Base-by-base conservation (phyloP, 2,329 filamentous ascomycete genomes). In the Talaromyces funiculosus region DNA sequence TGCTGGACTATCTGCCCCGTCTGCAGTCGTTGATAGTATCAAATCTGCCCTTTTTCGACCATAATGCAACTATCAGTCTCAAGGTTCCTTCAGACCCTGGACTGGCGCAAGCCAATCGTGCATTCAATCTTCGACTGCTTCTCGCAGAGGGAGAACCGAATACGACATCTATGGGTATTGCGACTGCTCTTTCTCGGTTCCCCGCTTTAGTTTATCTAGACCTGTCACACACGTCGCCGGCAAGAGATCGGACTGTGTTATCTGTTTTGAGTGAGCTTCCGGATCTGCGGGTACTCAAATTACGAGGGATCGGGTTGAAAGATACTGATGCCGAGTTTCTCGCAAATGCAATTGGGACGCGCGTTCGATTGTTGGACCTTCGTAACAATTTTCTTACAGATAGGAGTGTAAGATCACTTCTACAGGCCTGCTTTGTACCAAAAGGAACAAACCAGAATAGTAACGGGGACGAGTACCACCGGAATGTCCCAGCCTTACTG, bases 1-100 rank as follows among this genome's bases (percentile, higher is more conserved):
- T 86, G 4, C 75, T 86, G 22, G 82, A 84, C 58, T 78, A 76
- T 57, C 73, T 87, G 20, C 84, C 84, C 2, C 79, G 80, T 57
- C 72, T 87, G 16, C 84, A 86, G 65, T 84, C 81, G 1, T 71
- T 87, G 53, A 78, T 86, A 61, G 83, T 86, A 10, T 80, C 82
- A 16, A 79, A 78, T 31, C 70, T 86, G 53, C 82, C 84, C 0
- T 86, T 86, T 67, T 86, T 87, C 66, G 84, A 87, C 60, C 83
- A 87, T 67, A 79, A 80, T 62, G 77, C 82, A 18, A 77, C 86
- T 58, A 72, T 79, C 60, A 81, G 79, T 2, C 67, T 86, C 59
- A 78, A 74, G 57, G 67, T 72, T 24, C 64, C 64, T 9, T 57
- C 66, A 9, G 60, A 55, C 14, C 16, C 43, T 54, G 56, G 53